phyloP scores from a whole-genome alignment of 2,329 filamentous ascomycete species.

The Coleophoma eucalyptorum region DNA sequence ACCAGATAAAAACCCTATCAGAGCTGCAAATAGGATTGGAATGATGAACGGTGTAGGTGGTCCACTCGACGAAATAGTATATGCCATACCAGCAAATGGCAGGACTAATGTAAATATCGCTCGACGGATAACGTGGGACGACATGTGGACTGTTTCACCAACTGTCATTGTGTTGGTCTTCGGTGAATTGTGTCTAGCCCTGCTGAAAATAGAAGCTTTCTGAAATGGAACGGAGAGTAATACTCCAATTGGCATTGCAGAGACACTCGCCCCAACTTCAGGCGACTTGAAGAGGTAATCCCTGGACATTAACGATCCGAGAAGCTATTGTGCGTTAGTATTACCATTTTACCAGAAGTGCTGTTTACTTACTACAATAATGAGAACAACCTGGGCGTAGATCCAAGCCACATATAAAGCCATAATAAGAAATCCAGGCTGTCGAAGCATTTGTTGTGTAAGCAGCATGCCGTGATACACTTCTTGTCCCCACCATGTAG shows the following conservation, averaged over 20 bases:
- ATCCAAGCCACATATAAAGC: constrained; percentile 75
- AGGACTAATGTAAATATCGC: constrained; percentile 63
- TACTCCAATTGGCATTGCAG: constrained; percentile 64
- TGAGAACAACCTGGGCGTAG: constrained; percentile 70
- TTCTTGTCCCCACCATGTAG: constrained; percentile 75
- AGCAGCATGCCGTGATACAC: constrained; percentile 67
- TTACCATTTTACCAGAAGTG: constrained; percentile 1
- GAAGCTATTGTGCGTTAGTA: constrained; percentile 36
- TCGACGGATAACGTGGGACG: constrained; percentile 67
- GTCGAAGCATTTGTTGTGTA: constrained; percentile 65
- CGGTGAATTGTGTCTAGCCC: constrained; percentile 54
- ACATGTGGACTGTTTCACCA: constrained; percentile 61
- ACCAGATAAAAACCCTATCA: constrained; percentile 67
- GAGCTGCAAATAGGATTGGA: constrained; percentile 61
- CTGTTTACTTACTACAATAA: constrained; percentile 57
- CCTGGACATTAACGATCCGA: constrained; percentile 68
- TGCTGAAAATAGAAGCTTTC: constrained; percentile 66
- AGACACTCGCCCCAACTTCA: constrained; percentile 63
- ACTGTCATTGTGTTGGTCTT: constrained; percentile 66
- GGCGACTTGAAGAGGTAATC: constrained; percentile 62
- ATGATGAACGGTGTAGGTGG: constrained; percentile 55
- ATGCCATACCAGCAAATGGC: constrained; percentile 63
- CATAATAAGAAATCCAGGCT: constrained; percentile 70
- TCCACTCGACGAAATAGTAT: constrained; percentile 63
- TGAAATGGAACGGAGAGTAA: constrained; percentile 69